Evolutionary conservation across 495 filamentous ascomycete genomes (phyloP), one percentile per base, ranked within the genome.

Genomic region (Annulohypoxylon nitens): DNA sequence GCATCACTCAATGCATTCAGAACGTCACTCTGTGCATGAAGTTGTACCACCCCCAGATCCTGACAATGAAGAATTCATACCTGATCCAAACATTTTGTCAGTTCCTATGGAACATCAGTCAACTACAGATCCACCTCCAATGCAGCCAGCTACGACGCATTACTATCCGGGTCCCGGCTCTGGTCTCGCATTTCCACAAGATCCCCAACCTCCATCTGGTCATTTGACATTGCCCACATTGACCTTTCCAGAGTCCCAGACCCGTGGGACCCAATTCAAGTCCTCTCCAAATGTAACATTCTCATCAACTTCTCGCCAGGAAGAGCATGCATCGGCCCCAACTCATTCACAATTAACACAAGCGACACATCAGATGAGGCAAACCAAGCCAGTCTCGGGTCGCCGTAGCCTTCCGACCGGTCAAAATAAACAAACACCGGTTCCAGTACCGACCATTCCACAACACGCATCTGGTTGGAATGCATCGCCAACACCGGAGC

Each of bases 61-160:
- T 3, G 75, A 79, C 4, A 78, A 73, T 61, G 77, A 78, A 51
- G 77, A 78, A 37, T 76, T 78, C 59, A 68, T 76, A 23, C 75
- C 73, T 16, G 77, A 78, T 61, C 75, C 73, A 20, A 74, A 77
- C 25, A 78, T 78, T 14, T 65, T 78, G 11, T 67, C 73, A 0
- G 75, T 57, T 3, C 61, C 73, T 30, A 61, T 68, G 51, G 75
- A 73, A 11, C 55, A 71, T 48, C 67, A 63, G 20, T 39, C 69
- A 12, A 20, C 26, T 23, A 16, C 66, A 16, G 63, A 67, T 7
- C 59, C 69, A 18, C 37, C 65, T 61, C 16, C 48, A 37, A 23
- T 23, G 45, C 61, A 64, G n/a, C 43, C 54, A 20, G 25, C 61
- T 45, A 43, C 65, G 18, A 67, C 57, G 4, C 64, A 75, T 43